phyloP scores from a whole-genome alignment of 306 rosid genomes.

The Prunus armeniaca region DNA sequence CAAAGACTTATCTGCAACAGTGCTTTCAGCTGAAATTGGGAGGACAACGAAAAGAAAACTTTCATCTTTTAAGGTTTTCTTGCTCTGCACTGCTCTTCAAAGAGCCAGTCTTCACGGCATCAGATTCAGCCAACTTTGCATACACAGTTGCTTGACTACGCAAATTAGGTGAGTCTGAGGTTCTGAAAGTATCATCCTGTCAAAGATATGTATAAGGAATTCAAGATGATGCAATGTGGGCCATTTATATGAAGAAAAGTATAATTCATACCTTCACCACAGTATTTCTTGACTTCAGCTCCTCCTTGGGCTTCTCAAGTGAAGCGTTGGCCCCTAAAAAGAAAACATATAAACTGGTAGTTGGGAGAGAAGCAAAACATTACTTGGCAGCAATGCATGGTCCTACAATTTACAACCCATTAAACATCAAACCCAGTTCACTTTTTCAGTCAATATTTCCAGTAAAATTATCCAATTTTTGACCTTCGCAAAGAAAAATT shows the following conservation, averaged over 20 bases:
- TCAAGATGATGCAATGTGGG: too few species aligned
- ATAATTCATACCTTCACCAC: constrained; percentile 26
- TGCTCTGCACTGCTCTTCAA: constrained; percentile 31
- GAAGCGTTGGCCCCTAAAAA: not conserved
- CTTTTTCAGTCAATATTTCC: not conserved
- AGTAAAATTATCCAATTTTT: not conserved
- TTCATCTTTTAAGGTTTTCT: constrained; percentile 32
- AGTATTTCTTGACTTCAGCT: constrained; percentile 18
- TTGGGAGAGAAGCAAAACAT: not conserved
- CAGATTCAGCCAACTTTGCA: constrained; percentile 74
- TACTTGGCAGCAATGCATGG: not conserved
- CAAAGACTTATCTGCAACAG: not conserved
- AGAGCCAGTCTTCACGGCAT: constrained; percentile 40
- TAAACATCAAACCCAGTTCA: not conserved
- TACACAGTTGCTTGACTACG: constrained; percentile 20
- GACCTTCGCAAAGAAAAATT: not conserved
- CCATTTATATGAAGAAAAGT: too few species aligned
- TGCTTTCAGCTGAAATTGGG: constrained; percentile 77
- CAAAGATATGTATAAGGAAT: not conserved
- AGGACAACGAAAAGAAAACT: constrained; percentile 36
- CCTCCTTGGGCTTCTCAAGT: constrained; percentile 13
- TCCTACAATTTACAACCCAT: constrained; percentile 17
- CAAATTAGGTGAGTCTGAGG: constrained; percentile 23
- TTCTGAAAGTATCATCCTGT: constrained; percentile 36
- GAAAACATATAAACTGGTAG: not conserved